phyloP scores from a whole-genome alignment of 2,329 filamentous ascomycete genomes.

The Seiridium cupressi region DNA sequence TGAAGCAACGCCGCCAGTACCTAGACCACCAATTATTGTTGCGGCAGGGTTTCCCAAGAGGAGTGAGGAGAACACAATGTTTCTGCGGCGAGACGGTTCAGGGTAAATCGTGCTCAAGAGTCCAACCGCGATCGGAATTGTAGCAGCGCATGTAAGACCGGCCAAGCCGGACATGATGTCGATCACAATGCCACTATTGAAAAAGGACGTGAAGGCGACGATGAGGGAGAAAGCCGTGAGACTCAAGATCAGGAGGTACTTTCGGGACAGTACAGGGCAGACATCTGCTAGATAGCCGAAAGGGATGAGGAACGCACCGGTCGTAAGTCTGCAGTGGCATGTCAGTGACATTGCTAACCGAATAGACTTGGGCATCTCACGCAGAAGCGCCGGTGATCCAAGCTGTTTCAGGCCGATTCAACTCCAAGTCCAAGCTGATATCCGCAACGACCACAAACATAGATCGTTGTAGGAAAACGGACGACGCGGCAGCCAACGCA shows the following conservation, averaged over 20 bases:
- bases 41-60: constrained; percentile 30
- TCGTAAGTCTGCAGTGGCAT: constrained; percentile 21
- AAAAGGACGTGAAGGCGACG: constrained; percentile 23
- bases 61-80: constrained; percentile 30
- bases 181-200: constrained; percentile 24
- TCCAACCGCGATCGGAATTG: constrained; percentile 28
- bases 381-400: constrained; percentile 31
- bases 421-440: constrained; percentile 21
- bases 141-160: constrained; percentile 29
- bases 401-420: constrained; percentile 28
- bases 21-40: constrained; percentile 30
- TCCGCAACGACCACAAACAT: constrained; percentile 26
- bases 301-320: constrained; percentile 28
- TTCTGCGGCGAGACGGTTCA: constrained; percentile 27
- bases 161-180: constrained; percentile 28
- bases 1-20: constrained; percentile 27
- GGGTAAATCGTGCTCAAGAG: constrained; percentile 29
- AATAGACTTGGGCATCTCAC: constrained; percentile 14
- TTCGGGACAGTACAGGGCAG: constrained; percentile 23
- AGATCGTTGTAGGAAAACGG: constrained; percentile 29
- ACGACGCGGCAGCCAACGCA: constrained; percentile 27
- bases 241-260: constrained; percentile 26
- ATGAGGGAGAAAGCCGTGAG: constrained; percentile 26
- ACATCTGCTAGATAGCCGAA: constrained; percentile 29
- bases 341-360: background rate